Percentiles rank a stretch among this genome's conserved stretches.
Conservation (phyloP, 2,329 filamentous ascomycete species). For the Cercospora janseana region DNA sequence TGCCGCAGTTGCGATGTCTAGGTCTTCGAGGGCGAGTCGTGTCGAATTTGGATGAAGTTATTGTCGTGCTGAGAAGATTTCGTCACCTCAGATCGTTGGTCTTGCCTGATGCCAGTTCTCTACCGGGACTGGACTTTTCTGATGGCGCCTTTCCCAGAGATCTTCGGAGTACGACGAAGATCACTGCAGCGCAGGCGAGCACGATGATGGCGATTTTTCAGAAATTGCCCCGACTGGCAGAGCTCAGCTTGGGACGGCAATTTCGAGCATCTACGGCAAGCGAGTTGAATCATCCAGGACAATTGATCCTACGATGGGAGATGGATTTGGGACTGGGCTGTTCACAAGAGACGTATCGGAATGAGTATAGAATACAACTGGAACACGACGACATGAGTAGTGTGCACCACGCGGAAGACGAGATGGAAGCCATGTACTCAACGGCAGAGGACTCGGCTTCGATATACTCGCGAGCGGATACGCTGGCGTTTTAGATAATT, state of each 20-base stretch:
- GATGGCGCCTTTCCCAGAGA: background rate
- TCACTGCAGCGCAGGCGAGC: background rate
- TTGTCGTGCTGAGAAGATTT: background rate
- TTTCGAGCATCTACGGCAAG: background rate
- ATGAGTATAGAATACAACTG: too few species aligned
- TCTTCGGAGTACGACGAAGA: background rate
- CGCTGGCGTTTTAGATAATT: constrained; percentile 2
- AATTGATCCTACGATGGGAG: background rate
- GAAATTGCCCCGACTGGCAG: background rate
- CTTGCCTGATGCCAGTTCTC: background rate
- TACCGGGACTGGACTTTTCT: background rate
- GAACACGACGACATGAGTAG: background rate
- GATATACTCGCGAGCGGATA: constrained; percentile 6
- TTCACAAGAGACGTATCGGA: background rate
- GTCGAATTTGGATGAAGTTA: background rate
- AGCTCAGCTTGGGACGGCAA: background rate
- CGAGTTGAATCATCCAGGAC: background rate
- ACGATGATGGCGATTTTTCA: background rate
- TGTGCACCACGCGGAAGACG: background rate
- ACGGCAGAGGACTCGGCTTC: constrained; percentile 7
- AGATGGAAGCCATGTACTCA: background rate
- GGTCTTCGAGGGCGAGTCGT: background rate
- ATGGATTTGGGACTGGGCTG: background rate
- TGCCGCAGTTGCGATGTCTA: constrained; percentile 4
- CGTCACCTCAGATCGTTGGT: background rate